phyloP scores from a whole-genome alignment of 2,329 filamentous ascomycete genomes.

The Didymella pinodella region DNA sequence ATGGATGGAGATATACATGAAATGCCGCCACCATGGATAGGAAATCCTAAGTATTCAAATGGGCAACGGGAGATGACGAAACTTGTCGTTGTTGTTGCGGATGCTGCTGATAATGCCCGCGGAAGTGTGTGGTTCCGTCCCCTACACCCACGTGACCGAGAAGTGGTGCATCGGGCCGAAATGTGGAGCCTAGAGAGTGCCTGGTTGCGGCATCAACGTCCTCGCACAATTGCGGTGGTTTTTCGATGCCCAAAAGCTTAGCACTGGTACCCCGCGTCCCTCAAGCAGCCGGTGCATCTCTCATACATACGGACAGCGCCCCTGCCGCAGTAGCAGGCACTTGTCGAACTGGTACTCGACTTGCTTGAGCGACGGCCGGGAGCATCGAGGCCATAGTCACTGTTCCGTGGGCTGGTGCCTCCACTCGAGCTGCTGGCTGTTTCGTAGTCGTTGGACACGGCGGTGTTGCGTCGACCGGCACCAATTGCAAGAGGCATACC shows the following conservation, averaged over 20 bases:
- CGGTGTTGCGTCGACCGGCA: constrained; percentile 62
- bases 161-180: not conserved
- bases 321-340: constrained; percentile 50
- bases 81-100: not conserved
- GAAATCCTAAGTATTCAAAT: not conserved
- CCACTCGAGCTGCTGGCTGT: constrained; percentile 62
- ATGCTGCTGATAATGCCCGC: not conserved
- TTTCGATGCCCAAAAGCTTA: constrained; percentile 13
- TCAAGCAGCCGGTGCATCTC: constrained; percentile 54
- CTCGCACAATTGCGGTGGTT: not conserved
- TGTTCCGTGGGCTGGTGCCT: constrained; percentile 62
- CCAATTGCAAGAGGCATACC: constrained; percentile 71
- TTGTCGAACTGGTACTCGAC: constrained; percentile 37
- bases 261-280: constrained; percentile 51
- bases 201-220: not conserved
- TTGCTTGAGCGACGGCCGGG: constrained; percentile 47
- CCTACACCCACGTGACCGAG: constrained; percentile 1
- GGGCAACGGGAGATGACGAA: not conserved
- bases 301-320: constrained; percentile 53
- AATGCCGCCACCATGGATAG: not conserved
- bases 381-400: constrained; percentile 55
- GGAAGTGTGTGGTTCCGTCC: not conserved
- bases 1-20: not conserved
- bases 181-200: not conserved
- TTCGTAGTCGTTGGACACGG: constrained; percentile 59